Evolutionary conservation across 1,284 basidiomycete species (phyloP), one percentile per base, ranked within the genome.

Genomic region (Porogramme epimiltina): DNA sequence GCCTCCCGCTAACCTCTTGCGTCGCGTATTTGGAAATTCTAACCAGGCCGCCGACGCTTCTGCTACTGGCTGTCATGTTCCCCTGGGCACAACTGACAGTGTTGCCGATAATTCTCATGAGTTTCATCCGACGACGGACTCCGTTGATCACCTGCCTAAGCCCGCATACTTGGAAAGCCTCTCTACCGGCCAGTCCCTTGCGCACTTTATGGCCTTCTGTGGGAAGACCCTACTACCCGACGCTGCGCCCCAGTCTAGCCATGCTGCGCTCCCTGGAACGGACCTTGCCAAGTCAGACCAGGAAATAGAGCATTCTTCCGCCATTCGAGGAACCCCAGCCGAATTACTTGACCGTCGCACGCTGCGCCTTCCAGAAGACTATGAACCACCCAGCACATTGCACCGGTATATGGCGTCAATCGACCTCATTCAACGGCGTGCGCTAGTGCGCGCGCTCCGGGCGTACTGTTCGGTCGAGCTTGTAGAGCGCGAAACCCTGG

Each of bases 401-500:
- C 86, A 89, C 65, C 76, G 73, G 23, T 91, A 89, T 61, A 73
- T 91, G 65, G 80, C 80, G 16, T 89, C 86, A 16, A 64, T 89
- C 49, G 72, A 80, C 23, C 55, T 89, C n/a, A 70, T 89, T 3
- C 87, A 90, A 64, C 84, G 84, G 60, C 81, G 80, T 45, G 72
- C 71, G 11, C 70, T 91, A 2, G 74, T 85, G 28, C 76, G 74
- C 6, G 66, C 69, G 15, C 72, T 91, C 19, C 67, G 72, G 8
- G 73, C 75, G 18, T 58, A 68, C 19, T 81, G 77, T 55, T 66
- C 68, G 5, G 68, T 89, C 23, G 74, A 80, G 13, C 73, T 90
- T 8, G 73, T 84, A 3, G 88, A 89, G 62, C 79, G 88, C 36
- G 78, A 80, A 16, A 66, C 68, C 42, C 74, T 87, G 2, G 73